A percentile compares a stretch with the other conserved stretches of the same genome.
Evolutionary conservation across 129 eudicot genomes (phyloP).

Genomic region (Artemisia argyi): DNA sequence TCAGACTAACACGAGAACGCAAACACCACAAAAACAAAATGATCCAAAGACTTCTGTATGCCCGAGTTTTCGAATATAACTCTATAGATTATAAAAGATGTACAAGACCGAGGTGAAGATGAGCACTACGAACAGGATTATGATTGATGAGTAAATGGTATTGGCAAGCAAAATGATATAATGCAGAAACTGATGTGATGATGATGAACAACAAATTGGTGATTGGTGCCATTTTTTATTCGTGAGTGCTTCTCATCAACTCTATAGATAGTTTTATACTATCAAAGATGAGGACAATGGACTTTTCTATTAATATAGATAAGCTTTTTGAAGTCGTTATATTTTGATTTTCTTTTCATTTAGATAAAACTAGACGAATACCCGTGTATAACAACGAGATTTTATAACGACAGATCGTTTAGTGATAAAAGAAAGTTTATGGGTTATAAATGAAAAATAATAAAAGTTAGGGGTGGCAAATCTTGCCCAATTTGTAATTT

Average conservation of each 20-base stretch:
- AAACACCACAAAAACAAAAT: background rate
- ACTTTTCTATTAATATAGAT: no score
- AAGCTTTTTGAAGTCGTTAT: no score
- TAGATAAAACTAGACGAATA: no score
- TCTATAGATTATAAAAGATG: background rate
- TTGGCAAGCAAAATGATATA: background rate
- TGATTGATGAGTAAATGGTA: background rate
- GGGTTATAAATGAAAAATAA: no score
- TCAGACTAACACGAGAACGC: background rate
- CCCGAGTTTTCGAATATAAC: background rate
- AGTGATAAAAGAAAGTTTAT: no score
- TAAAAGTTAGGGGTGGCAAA: no score
- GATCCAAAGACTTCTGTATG: background rate
- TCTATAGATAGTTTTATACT: background rate
- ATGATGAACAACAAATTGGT: background rate
- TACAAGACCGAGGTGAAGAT: slow-evolving; percentile 3
- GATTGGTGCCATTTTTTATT: slow-evolving; percentile 13
- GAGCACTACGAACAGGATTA: slow-evolving; percentile 5
- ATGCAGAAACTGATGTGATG: slow-evolving; percentile 9
- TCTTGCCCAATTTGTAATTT: no score
- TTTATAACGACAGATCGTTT: no score
- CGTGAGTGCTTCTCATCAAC: background rate
- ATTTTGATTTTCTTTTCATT: no score
- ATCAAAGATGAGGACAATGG: no score
- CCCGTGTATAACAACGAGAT: no score